phyloP scores from a whole-genome alignment of 345 rosid genomes.

The Hypericum perforatum region DNA sequence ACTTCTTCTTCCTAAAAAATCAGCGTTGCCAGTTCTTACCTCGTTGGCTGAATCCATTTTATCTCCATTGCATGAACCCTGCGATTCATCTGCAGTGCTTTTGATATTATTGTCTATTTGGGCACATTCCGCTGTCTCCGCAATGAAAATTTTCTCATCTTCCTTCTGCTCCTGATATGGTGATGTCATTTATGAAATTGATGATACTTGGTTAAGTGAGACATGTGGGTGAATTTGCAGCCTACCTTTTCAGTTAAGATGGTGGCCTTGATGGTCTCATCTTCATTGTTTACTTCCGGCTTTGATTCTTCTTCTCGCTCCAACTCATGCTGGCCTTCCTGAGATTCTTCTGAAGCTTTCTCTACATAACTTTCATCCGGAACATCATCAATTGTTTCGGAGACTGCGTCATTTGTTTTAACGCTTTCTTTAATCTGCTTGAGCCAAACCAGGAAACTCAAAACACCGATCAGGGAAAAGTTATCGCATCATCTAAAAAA shows the following conservation, averaged over 20 bases:
- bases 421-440: no score
- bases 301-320: slow-evolving; percentile 16
- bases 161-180: slow-evolving; percentile 20
- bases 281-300: slow-evolving; percentile 16
- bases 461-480: no score
- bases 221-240: neutral
- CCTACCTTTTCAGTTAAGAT: slow-evolving; percentile 36
- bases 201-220: slow-evolving; percentile 4
- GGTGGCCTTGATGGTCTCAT: slow-evolving; percentile 18
- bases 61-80: no score
- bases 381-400: slow-evolving; percentile 1
- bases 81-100: slow-evolving; percentile 9
- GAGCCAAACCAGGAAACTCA: no score
- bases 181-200: slow-evolving; percentile 1
- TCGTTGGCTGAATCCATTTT: no score
- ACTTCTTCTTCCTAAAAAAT: no score
- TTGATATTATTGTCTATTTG: slow-evolving; percentile 12
- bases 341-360: slow-evolving; percentile 7
- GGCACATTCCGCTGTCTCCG: slow-evolving; percentile 15
- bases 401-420: neutral
- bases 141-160: slow-evolving; percentile 15
- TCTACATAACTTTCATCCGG: slow-evolving; percentile 10
- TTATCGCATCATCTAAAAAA: no score
- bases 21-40: no score
- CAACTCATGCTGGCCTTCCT: slow-evolving; percentile 8